Conservation (phyloP, 129 eudicot genomes). For the Centrapalus pauciflorus region DNA sequence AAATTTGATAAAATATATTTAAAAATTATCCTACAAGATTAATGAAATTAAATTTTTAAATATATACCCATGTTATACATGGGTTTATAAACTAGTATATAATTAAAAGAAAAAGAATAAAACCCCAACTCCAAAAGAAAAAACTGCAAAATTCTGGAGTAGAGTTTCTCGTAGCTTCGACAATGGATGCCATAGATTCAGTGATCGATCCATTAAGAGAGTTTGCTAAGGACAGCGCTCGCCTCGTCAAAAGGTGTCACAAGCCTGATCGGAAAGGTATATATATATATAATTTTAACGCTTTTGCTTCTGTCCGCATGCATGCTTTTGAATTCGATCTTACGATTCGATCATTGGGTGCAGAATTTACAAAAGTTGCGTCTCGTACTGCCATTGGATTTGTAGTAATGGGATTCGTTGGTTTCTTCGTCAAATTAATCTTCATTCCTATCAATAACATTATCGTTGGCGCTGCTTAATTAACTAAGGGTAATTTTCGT, state of each 20-base stretch:
- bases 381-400: conserved; percentile 50
- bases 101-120: too few relatives aligned
- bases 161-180: background rate
- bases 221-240: conserved; percentile 45
- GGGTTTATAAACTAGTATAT: too few relatives aligned
- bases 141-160: too few relatives aligned
- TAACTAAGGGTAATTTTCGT: conserved; percentile 22
- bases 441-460: conserved; percentile 63
- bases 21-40: too few relatives aligned
- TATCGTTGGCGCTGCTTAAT: conserved; percentile 49
- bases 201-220: conserved; percentile 51
- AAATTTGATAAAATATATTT: too few relatives aligned
- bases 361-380: conserved; percentile 50
- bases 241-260: conserved; percentile 52
- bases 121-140: too few relatives aligned
- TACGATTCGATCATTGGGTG: background rate
- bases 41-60: too few relatives aligned
- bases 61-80: too few relatives aligned
- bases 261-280: conserved; percentile 53
- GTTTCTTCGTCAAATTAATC: conserved; percentile 52
- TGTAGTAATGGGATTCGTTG: conserved; percentile 65
- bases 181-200: conserved; percentile 45
- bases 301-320: background rate
- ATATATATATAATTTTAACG: background rate
- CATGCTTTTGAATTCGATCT: background rate